These are phyloP conservation scores for Pyricularia grisea DNA, from an alignment of 2,329 filamentous ascomycete genomes.

Conservation along the genomic window DNA sequence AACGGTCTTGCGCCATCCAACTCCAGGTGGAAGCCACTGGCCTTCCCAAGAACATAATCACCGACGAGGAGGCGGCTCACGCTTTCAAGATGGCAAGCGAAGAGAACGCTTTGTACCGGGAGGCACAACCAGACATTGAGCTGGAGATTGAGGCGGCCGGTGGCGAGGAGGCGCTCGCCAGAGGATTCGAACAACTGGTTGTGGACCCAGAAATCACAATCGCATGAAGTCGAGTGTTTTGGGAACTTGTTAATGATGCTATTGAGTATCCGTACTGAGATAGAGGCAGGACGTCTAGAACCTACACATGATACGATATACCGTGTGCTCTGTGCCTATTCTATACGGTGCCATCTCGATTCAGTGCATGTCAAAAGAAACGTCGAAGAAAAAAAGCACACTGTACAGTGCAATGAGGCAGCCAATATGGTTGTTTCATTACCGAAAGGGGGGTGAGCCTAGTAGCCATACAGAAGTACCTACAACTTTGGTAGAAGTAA, in stretches of 20 bases:
- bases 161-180: constrained; percentile 12
- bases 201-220: constrained; percentile 3
- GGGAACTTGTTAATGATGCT: too few relatives aligned
- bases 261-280: too few relatives aligned
- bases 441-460: neutral
- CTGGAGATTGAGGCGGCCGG: constrained; percentile 32
- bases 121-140: constrained; percentile 37
- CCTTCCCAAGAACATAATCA: constrained; percentile 29
- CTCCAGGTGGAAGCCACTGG: constrained; percentile 56
- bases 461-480: neutral
- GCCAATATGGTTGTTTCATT: neutral
- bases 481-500: too few relatives aligned
- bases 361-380: neutral
- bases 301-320: neutral
- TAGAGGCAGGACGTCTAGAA: neutral
- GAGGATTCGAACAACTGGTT: constrained; percentile 15
- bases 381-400: neutral
- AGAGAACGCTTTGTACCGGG: constrained; percentile 32
- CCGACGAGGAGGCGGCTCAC: constrained; percentile 28
- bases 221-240: neutral
- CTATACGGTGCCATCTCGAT: neutral
- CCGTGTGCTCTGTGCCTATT: neutral
- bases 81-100: constrained; percentile 35
- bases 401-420: neutral
- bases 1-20: constrained; percentile 60